Evolutionary conservation across 805 yeast genomes (phyloP).

Genomic region (Candida ipomoeae): DNA sequence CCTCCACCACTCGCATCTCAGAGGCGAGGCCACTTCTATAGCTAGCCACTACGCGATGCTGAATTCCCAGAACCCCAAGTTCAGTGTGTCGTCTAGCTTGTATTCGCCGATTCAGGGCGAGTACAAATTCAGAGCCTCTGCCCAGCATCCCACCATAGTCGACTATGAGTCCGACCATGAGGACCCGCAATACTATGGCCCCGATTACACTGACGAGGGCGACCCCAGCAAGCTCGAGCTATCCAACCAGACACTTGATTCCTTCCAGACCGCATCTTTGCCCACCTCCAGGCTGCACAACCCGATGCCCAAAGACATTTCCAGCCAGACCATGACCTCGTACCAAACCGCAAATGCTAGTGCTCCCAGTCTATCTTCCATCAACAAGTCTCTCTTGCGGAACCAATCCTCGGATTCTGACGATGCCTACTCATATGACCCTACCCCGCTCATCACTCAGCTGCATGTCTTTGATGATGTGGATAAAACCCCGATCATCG

Average conservation of each 20-base stretch:
- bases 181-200: conserved; percentile 6
- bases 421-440: conserved; percentile 24
- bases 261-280: background rate
- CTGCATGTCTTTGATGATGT: conserved; percentile 13
- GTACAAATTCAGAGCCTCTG: conserved; percentile 9
- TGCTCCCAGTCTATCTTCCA: conserved; percentile 31
- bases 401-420: conserved; percentile 24
- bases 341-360: conserved; percentile 25
- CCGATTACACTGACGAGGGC: background rate
- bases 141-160: conserved; percentile 11
- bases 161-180: conserved; percentile 18
- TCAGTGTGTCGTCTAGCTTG: conserved; percentile 35
- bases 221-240: background rate
- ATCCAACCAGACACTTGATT: conserved; percentile 2
- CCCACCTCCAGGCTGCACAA: background rate
- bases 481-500: conserved; percentile 29
- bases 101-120: conserved; percentile 25
- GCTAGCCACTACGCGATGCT: background rate
- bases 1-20: background rate
- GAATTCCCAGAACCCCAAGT: background rate
- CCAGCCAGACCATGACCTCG: conserved; percentile 24
- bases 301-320: background rate
- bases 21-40: background rate
- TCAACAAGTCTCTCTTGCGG: conserved; percentile 29
- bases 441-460: conserved; percentile 28